Conservation (phyloP, 768 basidiomycete genomes). For the Clathrus columnatus region DNA sequence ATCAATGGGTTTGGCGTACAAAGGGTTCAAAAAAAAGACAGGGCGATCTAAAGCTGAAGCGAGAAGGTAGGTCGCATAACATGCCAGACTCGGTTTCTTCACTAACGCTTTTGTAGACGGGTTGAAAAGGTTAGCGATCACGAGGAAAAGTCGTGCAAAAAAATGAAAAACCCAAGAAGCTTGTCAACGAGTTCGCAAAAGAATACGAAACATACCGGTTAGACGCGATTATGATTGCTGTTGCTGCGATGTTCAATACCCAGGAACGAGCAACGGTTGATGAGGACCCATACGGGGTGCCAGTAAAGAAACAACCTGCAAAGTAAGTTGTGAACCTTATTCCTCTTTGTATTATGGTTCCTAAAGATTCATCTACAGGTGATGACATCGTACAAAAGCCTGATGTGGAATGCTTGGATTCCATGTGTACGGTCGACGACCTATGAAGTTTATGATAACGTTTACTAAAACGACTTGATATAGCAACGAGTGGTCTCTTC, state of each 20-base stretch:
- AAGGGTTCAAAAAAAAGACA: conserved; percentile 83
- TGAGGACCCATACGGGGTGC: conserved; percentile 51
- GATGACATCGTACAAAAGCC: conserved; percentile 94
- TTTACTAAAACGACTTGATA: too few species aligned
- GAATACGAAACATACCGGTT: conserved; percentile 76
- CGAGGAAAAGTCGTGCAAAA: conserved; percentile 40
- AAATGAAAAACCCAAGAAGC: conserved; percentile 51
- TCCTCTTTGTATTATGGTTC: neutral
- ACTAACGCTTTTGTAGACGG: conserved; percentile 2
- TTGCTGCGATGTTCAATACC: conserved; percentile 47
- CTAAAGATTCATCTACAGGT: conserved; percentile 31
- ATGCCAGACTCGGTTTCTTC: neutral
- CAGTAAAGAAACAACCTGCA: conserved; percentile 23
- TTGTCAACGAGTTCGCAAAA: conserved; percentile 56
- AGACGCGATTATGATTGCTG: conserved; percentile 90
- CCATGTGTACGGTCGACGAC: conserved; percentile 88
- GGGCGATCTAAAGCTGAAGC: conserved; percentile 79
- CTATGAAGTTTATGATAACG: conserved; percentile 48
- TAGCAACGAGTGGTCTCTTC: conserved; percentile 82
- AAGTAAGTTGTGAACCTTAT: too few species aligned
- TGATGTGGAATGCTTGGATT: conserved; percentile 93
- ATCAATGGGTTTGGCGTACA: conserved; percentile 80
- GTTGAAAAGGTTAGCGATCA: conserved; percentile 68
- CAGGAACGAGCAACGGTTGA: conserved; percentile 37
- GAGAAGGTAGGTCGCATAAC: conserved; percentile 39